Base-by-base conservation (phyloP, 306 rosid genomes). In the Dryas drummondii region DNA sequence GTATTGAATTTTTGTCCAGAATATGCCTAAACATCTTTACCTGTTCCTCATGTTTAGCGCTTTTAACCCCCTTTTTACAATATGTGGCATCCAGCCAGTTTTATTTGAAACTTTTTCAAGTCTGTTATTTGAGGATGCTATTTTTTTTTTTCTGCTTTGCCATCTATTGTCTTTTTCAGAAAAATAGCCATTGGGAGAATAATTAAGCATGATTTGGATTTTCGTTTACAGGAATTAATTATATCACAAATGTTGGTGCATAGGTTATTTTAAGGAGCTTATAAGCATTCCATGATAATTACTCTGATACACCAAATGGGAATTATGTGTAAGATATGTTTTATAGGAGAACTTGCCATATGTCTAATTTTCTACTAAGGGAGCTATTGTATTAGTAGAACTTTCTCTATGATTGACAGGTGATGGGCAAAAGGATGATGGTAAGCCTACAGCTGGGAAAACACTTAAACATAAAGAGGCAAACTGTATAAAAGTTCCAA, bases 401-500 rank as follows among this genome's bases (percentile, higher is more conserved):
- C 7, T 59, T 63, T 56, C 61, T 75, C 17, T 68, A 37, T 76
- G 37, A 66, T 13, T 3, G 66, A 71, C 79, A 85, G 93, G 81
- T 78, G 86, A 67, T 44, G 66, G 65, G 73, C 80, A 85, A 70
- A 82, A 74, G 19, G 79, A 48, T 11, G 16, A n/a, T 54, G 70
- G 73, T 60, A 76, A 81, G 67, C 57, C 68, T 86, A 79, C 83
- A 68, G 83, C 79, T 27, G 78, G 76, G 65, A 76, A 68, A 63
- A 66, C 71, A 54, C 56, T 66, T 4, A 82, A 82, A 52, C 76
- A 56, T 70, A 67, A 60, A 59, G 74, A 56, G 76, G 79, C 67
- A 26, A 83, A 80, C 57, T 53, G 74, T 44, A 58, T 94, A 80
- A 92, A 87, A 84, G 99, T 91, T 75, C 97, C 99, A 71, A 94